Evolutionary conservation across 108 stramenopile genomes (phyloP), one percentile per base, ranked within the genome.

Genomic region (Skeletonema potamos): DNA sequence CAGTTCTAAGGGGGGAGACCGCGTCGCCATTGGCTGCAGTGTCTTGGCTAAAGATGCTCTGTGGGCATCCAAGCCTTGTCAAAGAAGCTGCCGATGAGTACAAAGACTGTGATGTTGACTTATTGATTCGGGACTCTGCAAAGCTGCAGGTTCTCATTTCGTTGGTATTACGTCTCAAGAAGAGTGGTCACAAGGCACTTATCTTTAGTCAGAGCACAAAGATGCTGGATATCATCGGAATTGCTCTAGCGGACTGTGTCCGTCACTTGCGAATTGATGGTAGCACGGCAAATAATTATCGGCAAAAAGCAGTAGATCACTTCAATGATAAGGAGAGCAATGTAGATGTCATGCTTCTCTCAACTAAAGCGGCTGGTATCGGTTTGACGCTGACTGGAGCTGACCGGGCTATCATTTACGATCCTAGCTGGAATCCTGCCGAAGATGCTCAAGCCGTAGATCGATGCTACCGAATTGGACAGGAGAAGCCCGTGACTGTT

Each of bases 371-470:
- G 1, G 96, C 88, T 5, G 97, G 98, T 26, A 70, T 92, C 43
- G 98, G 98, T 4, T 76, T 94, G 6, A 94, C 92, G 12, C 70
- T 94, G 27, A 90, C 86, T 28, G 78, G 78, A 33, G 97, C 95
- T 27, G 91, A 95, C 64, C 81, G 87, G 6, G 89, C 84, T 12
- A 82, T 98, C 27, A 72, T 98, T 27, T 96, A 88, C 56, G 92
- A 93, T 78, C 92, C 92, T 3, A 67, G 62, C 15, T 90, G 89
- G 91, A 95, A 92, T 72, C 97, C 97, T 1, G 88, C 96, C 44
- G 97, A 96, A 36, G 99, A 99, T 83, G 64, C 96, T 18, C 98
- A 98, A 62, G 98, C 96, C 10, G 83, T 94, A 32, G 98, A 88
- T 59, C 68, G 92, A 17, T 86, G 88, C 32, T 94, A 95, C 83